Evolutionary conservation across 1,284 basidiomycete genomes (phyloP).

Genomic region (Cutaneotrichosporon sp.): DNA sequence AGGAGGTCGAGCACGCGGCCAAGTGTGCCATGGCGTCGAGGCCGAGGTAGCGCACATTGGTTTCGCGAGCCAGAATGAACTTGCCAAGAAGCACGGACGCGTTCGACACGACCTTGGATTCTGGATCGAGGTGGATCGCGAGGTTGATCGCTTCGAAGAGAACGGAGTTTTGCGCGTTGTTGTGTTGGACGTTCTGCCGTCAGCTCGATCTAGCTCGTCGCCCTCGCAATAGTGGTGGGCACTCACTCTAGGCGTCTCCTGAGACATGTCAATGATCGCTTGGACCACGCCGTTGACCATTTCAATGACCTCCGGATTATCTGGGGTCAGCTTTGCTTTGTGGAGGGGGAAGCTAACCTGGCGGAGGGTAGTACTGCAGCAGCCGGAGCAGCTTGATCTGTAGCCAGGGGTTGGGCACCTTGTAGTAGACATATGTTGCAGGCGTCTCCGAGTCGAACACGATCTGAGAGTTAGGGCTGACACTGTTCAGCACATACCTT

Average conservation of each 20-base stretch:
- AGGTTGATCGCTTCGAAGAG: slow-evolving; percentile 97
- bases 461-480: slow-evolving; percentile 55
- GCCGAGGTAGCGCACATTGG: slow-evolving; percentile 95
- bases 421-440: slow-evolving; percentile 88
- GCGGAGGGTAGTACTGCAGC: slow-evolving; percentile 91
- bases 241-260: slow-evolving; percentile 65
- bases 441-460: slow-evolving; percentile 85
- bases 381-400: slow-evolving; percentile 93
- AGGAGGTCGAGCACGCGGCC: slow-evolving; percentile 82
- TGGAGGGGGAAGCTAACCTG: slow-evolving; percentile 56
- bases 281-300: slow-evolving; percentile 81
- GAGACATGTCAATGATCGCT: slow-evolving; percentile 88
- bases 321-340: slow-evolving; percentile 50
- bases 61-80: slow-evolving; percentile 96
- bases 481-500: slow-evolving; percentile 55
- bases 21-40: slow-evolving; percentile 98
- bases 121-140: slow-evolving; percentile 92
- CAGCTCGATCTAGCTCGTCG: slow-evolving; percentile 3
- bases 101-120: slow-evolving; percentile 78
- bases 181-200: slow-evolving; percentile 85
- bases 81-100: slow-evolving; percentile 89
- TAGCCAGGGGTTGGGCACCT: slow-evolving; percentile 84
- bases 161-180: slow-evolving; percentile 97
- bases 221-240: neutral
- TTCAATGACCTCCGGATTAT: slow-evolving; percentile 72